Evolutionary conservation across 768 basidiomycete species (phyloP).

Genomic region (Cystofilobasidium ferigula): DNA sequence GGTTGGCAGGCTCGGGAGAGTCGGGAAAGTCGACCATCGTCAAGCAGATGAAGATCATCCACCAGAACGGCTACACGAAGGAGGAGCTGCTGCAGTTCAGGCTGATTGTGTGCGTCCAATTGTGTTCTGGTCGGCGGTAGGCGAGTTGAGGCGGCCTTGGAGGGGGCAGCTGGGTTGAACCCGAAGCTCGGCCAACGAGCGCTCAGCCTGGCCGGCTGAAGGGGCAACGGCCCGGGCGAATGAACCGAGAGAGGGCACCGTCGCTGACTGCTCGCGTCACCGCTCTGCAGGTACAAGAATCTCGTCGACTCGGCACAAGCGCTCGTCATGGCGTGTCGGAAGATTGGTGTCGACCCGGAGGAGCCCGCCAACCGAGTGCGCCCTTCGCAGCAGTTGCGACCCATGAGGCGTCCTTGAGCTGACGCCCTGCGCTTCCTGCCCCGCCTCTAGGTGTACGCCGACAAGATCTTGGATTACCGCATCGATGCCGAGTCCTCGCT

Average conservation of each 20-base stretch:
- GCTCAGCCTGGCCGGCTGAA: no score
- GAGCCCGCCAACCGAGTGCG: slow-evolving; percentile 51
- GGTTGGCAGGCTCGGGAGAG: slow-evolving; percentile 86
- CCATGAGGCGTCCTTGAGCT: neutral
- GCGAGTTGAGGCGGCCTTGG: neutral
- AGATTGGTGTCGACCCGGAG: slow-evolving; percentile 67
- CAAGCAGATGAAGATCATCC: slow-evolving; percentile 98
- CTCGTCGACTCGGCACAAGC: slow-evolving; percentile 81
- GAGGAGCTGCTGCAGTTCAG: slow-evolving; percentile 68
- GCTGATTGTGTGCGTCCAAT: slow-evolving; percentile 56
- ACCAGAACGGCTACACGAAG: slow-evolving; percentile 74
- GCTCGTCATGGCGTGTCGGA: slow-evolving; percentile 72
- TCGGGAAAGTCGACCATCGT: slow-evolving; percentile 92
- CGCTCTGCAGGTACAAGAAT: slow-evolving; percentile 41
- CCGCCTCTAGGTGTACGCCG: slow-evolving; percentile 37
- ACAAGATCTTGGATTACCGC: slow-evolving; percentile 42
- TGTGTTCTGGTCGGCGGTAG: neutral
- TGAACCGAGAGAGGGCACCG: no score
- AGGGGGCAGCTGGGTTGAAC: no score
- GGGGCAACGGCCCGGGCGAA: no score
- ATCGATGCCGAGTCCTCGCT: slow-evolving; percentile 38
- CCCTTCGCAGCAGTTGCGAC: neutral
- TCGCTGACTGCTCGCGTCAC: neutral
- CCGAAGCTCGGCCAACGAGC: no score
- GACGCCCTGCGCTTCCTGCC: neutral